Evolutionary conservation across 169 alveolate species (phyloP), one percentile per base, ranked within the genome.

Genomic region (Plasmodium billcollinsi): DNA sequence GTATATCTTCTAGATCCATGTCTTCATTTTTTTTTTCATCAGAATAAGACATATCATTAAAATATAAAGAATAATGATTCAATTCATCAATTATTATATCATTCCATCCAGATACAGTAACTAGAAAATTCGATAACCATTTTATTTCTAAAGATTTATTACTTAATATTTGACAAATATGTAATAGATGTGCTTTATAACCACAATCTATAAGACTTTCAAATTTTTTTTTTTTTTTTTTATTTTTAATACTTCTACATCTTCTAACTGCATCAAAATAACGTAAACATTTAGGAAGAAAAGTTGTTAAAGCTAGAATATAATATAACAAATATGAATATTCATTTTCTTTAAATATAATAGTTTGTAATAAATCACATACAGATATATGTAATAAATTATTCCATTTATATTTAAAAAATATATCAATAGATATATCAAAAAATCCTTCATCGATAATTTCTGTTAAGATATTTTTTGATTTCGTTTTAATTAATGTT

Each of bases 81-180:
- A 78, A 39, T 14, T 78, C 89, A 12, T 78, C 89, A 3, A 78
- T 78, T 12, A 78, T 78, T 2, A 78, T 78, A 45, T 78, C 89
- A 78, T 78, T 78, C 89, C 89, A 78, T 9, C 89, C 89, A 3
- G 89, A 78, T 8, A 78, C 89, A 45, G 89, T 78, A 7, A 78
- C 89, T 66, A 78, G 61, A 59, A 78, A 78, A 20, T 78, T 78
- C 0, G 89, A 78, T 1, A 78, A 20, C 89, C 89, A 78, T 45
- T 78, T 78, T 26, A 78, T 78, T 66, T 78, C 89, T 70, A 78
- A 65, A 2, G 89, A 78, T 20, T 78, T 78, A 58, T 78, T 78
- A 24, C 89, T 78, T 59, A 78, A 11, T n/a, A 78, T 78, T 66
- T 78, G 89, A 7, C 89, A 78, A 14, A 78, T 78, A 50, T 78